These are phyloP conservation scores for Xylariales sp. DNA, from an alignment of 2,329 filamentous ascomycete genomes.

Conservation along the genomic window DNA sequence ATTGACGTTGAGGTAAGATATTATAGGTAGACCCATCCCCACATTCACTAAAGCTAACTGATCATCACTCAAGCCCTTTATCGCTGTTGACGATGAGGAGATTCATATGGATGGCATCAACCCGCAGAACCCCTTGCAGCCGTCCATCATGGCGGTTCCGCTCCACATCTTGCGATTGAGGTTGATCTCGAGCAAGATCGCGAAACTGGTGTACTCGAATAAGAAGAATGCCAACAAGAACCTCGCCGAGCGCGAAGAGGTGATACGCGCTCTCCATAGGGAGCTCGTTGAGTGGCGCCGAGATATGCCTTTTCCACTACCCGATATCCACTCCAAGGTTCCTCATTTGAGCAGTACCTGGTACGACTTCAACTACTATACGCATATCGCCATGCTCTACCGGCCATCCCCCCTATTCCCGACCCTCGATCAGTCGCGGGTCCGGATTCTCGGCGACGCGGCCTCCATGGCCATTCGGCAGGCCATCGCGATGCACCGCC, in stretches of 20 bases:
- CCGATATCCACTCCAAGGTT: slow-evolving; percentile 30
- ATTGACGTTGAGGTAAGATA: slow-evolving; percentile 19
- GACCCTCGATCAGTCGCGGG: slow-evolving; percentile 25
- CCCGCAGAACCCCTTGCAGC: neutral
- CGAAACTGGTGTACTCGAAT: neutral
- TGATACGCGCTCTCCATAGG: slow-evolving; percentile 29
- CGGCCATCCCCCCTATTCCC: slow-evolving; percentile 38
- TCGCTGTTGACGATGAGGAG: neutral
- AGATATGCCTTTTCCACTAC: slow-evolving; percentile 38
- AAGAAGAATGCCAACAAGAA: neutral
- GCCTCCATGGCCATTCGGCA: slow-evolving; percentile 38
- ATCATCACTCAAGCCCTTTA: neutral
- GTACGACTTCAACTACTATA: slow-evolving; percentile 46
- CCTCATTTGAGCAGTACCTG: slow-evolving; percentile 38
- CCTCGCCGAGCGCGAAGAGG: slow-evolving; percentile 22
- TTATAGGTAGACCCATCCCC: neutral
- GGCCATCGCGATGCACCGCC: slow-evolving; percentile 30
- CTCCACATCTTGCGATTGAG: neutral
- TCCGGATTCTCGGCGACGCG: slow-evolving; percentile 32
- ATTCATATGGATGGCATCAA: neutral
- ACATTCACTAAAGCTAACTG: neutral
- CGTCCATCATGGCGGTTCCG: neutral
- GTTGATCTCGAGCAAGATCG: neutral
- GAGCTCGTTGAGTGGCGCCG: slow-evolving; percentile 39
- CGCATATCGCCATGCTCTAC: slow-evolving; percentile 38